Base-by-base conservation (phyloP, 768 basidiomycete genomes). In the Mycena maculata region DNA sequence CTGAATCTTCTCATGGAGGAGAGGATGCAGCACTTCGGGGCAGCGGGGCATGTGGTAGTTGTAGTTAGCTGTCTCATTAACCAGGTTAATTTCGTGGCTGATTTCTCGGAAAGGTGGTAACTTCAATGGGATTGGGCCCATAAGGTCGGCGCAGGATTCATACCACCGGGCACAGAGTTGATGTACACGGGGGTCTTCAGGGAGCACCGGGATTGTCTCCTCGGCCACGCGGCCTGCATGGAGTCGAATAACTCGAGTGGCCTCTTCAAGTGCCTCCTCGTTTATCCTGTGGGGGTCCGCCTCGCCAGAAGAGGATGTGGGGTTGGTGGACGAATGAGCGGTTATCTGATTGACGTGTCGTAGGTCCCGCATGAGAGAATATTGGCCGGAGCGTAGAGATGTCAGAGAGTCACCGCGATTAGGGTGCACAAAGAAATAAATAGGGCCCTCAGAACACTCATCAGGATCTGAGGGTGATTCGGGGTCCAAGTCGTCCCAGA, bases 21-120 rank as follows among this genome's bases (percentile, higher is more conserved):
- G 44, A 0, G 33, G 25, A 28, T 41, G 39, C 9, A 76, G 27
- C 1, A 76, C 70, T 18, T 79, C 74, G 6, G 76, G 70, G 48
- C 79, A 80, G 2, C 68, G 25, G 0, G 78, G 72, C 7, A 66
- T 49, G 39, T 72, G 72, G 41, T 71, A 73, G 1, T 68, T 42
- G 58, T 77, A 77, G 10, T 20, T 33, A 25, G 63, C 63, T 0
- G 53, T 28, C 23, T 75, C 68, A 41, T 80, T 75, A 4, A 76
- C 75, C 2, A 80, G 68, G 0, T 73, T 71, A 4, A 81, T 80
- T 0, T 57, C 45, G 48, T 81, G 80, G 52, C 80, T 80, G 4
- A 81, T 71, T 2, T 67, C 77, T 4, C 76, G 20, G 2, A 75
- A 39, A 0, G 79, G 77, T 0, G 80, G 80, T 10, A 80, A 38